A percentile compares a stretch with the other conserved stretches of the same genome.
These are phyloP conservation scores for Dendrocalamus latiflorus DNA, from an alignment of 202 grass and related monocot species.

Conservation along the genomic window DNA sequence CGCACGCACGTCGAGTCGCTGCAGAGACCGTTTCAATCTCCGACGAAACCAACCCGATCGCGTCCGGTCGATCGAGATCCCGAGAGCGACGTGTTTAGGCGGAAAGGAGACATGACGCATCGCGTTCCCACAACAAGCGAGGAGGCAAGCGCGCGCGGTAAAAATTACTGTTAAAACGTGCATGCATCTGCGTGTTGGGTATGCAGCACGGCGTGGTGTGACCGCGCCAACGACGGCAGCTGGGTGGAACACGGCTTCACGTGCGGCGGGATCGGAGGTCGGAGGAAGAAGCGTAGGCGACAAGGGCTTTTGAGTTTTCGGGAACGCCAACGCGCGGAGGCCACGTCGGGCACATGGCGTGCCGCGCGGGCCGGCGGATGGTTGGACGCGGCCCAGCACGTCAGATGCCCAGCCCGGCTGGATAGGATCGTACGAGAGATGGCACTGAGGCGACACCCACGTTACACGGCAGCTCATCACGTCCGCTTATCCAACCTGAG, in stretches of 20 bases:
- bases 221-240: too few relatives aligned
- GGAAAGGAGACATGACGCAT: not conserved
- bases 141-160: not conserved
- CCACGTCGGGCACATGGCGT: slow-evolving; percentile 1
- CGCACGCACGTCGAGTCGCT: slow-evolving; percentile 14
- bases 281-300: not conserved
- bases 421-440: not conserved
- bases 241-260: slow-evolving; percentile 8
- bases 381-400: slow-evolving; percentile 21
- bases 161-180: not conserved
- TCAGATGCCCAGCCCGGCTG: not conserved
- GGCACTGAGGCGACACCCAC: not conserved
- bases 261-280: slow-evolving; percentile 9
- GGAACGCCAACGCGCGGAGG: not conserved
- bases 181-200: not conserved
- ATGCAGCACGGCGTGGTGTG: not conserved
- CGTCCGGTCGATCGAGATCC: not conserved
- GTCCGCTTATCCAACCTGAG: not conserved
- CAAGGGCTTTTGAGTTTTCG: not conserved
- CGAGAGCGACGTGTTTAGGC: not conserved
- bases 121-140: not conserved
- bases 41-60: not conserved
- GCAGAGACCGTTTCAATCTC: slow-evolving; percentile 1
- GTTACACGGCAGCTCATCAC: not conserved
- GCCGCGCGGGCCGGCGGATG: not conserved